Percentiles rank a stretch among this genome's conserved stretches.
phyloP scores from a whole-genome alignment of 495 filamentous ascomycete genomes.

The Sabuloglossum arenarium region DNA sequence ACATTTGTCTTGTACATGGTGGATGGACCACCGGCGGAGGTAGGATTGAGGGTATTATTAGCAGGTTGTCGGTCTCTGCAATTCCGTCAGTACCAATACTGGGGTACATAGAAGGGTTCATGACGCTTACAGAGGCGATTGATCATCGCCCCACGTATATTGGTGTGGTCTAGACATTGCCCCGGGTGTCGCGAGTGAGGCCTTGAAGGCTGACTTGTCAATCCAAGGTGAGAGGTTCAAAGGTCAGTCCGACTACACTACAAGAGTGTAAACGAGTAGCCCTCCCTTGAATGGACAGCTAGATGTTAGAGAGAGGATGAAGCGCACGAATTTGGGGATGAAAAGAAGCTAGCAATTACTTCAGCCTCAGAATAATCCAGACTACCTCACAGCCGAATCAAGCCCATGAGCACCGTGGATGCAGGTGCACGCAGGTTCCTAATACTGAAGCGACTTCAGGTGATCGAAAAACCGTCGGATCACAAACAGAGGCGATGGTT shows the following conservation, averaged over 20 bases:
- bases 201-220: neutral
- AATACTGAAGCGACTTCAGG: too few species aligned
- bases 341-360: too few species aligned
- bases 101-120: neutral
- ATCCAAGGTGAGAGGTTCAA: neutral
- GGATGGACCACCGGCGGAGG: conserved; percentile 18
- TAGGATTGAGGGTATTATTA: conserved; percentile 12
- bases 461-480: too few species aligned
- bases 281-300: too few species aligned
- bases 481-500: too few species aligned
- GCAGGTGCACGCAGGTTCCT: too few species aligned
- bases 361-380: too few species aligned
- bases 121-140: conserved; percentile 13
- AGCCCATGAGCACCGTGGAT: too few species aligned
- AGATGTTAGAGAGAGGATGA: too few species aligned
- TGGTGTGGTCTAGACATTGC: conserved; percentile 17
- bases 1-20: conserved; percentile 58
- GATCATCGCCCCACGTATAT: conserved; percentile 11
- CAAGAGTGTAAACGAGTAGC: neutral
- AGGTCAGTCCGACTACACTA: neutral
- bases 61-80: conserved; percentile 12
- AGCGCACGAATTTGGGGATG: too few species aligned
- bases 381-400: too few species aligned
- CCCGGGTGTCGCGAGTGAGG: neutral
- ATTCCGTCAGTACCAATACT: conserved; percentile 1